Evolutionary conservation across 306 rosid species (phyloP).

Genomic region (Pterocarpus santalinus): DNA sequence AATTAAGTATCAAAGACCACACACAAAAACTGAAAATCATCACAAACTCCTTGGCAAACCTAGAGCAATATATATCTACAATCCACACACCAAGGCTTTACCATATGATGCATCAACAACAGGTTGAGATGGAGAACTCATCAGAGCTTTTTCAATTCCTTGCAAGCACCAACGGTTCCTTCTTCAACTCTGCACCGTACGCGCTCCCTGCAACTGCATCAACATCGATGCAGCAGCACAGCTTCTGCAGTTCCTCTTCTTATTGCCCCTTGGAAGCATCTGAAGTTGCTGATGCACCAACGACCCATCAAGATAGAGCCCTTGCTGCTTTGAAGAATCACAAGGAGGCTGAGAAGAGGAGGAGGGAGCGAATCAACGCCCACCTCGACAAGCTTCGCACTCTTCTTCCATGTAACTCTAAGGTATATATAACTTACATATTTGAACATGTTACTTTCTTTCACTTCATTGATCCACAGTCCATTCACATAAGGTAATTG

Average conservation of each 20-base stretch:
- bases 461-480: constrained; percentile 46
- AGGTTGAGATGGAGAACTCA: constrained; percentile 52
- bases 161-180: background rate
- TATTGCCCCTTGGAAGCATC: constrained; percentile 69
- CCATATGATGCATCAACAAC: no score
- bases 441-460: constrained; percentile 33
- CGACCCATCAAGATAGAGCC: constrained; percentile 73
- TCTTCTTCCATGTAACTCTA: constrained; percentile 97
- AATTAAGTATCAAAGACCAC: background rate
- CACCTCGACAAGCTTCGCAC: constrained; percentile 91
- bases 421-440: constrained; percentile 53
- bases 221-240: constrained; percentile 56
- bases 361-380: constrained; percentile 90
- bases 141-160: constrained; percentile 44
- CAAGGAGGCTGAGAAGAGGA: constrained; percentile 94
- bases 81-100: no score
- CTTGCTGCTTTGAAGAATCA: constrained; percentile 88
- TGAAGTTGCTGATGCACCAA: constrained; percentile 54
- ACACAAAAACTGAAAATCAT: background rate
- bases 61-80: no score
- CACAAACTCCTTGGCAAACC: background rate
- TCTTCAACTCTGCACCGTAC: constrained; percentile 40
- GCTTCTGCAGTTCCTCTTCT: constrained; percentile 68
- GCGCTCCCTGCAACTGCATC: background rate
- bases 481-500: background rate